Evolutionary conservation across 148 eudicot genomes (phyloP), one percentile per base, ranked within the genome.

Genomic region (Chenopodium quinoa): DNA sequence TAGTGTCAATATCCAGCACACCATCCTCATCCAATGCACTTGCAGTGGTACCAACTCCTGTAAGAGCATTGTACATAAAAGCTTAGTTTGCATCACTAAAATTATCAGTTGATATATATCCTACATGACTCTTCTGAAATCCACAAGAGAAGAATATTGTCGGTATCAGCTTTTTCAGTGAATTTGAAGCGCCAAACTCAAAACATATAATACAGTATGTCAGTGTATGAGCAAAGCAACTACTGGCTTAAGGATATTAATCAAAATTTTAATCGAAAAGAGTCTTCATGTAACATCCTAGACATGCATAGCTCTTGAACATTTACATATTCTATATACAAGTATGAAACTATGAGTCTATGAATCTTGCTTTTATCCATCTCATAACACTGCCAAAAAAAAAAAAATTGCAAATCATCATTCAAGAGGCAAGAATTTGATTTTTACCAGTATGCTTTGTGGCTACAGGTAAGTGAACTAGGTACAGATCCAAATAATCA

Each of bases 401-500:
- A 1, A 2, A 58, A 44, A 12, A 20, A 23, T 9, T 9, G n/a
- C 22, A 56, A 71, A 34, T 47, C 25, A 54, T 71, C 29, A 7
- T 40, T 37, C 34, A 44, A 16, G 37, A 64, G 37, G 58, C 32
- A 37, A 56, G 52, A 77, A 25, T 12, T 71, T 12, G 0, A 48
- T 78, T 5, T 31, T 77, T 79, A 94, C 98, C 98, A 29, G 98
- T 94, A 78, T 94, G 98, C 84, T 86, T 90, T 37, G 92, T 93
- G 79, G 98, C 97, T 69, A 94, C 79, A 25, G 98, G 98, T 84
- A 94, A 94, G 89, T 94, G 98, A 87, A 94, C 84, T 13, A 94
- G 91, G 88, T 93, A 94, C 2, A 94, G 82, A 85, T 94, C 98
- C 58, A 94, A 84, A 93, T 94, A 94, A 66, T 91, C 95, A 16